Base-by-base conservation (phyloP, 192 early-diverging fungal genomes). In the Coemansia javaensis region DNA sequence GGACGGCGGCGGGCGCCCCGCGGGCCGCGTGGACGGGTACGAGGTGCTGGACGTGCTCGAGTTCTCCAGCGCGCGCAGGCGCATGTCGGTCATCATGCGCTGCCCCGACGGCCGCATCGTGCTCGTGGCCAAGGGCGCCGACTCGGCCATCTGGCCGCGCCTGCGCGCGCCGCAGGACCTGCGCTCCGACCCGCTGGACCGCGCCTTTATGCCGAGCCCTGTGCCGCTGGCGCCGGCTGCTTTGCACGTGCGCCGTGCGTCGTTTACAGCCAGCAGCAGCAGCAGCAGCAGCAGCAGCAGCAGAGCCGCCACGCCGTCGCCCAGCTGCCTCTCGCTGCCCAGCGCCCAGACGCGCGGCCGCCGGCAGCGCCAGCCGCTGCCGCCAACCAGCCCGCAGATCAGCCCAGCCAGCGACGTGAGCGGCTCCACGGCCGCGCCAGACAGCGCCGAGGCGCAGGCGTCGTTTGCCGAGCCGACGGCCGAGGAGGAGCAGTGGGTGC, bases 71-170 rank as follows among this genome's bases (percentile, higher is more conserved):
- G 85, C 86, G 39, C 81, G 93, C 16, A 96, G 94, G 56, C 82
- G 93, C 27, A 94, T 94, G 93, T 87, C 84, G 0, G 80, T 90
- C 7, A 76, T 96, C 25, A 77, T 86, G 43, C 72, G 81, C 22
- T 79, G 81, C 44, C 80, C 86, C 5, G 81, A 87, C 47, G 85
- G 84, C 8, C 77, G 75, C 17, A 90, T 93, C 36, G 78, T 82
- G 10, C 58, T 96, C 35, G 81, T 89, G 58, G 87, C 85, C 65
- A 94, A 96, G 77, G 93, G 93, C 21, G 92, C 92, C 2, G 92
- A 95, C 61, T 90, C 90, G 7, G 84, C 90, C 17, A 80, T 95
- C 42, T 66, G 89, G 44, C 86, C 83, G 41, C 75, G 85, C 2
- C 66, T 86, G 23, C 10, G 51, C 3, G 22, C 25, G n/a, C 33